These are phyloP conservation scores for Samsoniella hepiali DNA, from an alignment of 2,329 filamentous ascomycete genomes.

Conservation along the genomic window DNA sequence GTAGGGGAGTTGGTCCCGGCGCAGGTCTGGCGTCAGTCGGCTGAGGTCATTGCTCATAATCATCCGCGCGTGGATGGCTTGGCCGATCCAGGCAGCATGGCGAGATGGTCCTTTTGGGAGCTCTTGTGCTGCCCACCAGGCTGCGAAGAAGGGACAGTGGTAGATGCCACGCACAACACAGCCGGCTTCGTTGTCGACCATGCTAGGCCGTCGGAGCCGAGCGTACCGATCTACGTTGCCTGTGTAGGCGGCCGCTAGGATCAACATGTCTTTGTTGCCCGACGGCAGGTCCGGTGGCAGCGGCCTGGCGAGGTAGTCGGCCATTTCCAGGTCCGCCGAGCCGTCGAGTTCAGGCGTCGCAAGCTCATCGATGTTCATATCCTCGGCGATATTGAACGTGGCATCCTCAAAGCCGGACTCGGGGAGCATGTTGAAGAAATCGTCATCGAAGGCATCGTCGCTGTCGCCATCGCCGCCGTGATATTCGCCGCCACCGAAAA, in stretches of 20 bases:
- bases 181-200: slow-evolving; percentile 26
- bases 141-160: slow-evolving; percentile 36
- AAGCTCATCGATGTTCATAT: slow-evolving; percentile 10
- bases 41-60: slow-evolving; percentile 31
- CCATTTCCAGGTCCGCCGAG: not conserved
- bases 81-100: not conserved
- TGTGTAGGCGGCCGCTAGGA: slow-evolving; percentile 35
- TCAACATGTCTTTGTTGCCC: slow-evolving; percentile 37
- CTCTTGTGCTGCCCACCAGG: slow-evolving; percentile 28
- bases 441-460: not conserved
- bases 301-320: slow-evolving; percentile 21
- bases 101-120: not conserved
- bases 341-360: not conserved
- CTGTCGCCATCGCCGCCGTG: too few species aligned
- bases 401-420: slow-evolving; percentile 21
- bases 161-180: slow-evolving; percentile 36
- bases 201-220: slow-evolving; percentile 31
- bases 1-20: not conserved
- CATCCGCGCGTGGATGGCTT: slow-evolving; percentile 27
- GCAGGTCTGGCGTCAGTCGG: slow-evolving; percentile 4
- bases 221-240: slow-evolving; percentile 39
- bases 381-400: not conserved
- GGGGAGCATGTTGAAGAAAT: not conserved
- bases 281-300: slow-evolving; percentile 36
- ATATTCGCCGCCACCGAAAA: not conserved